Evolutionary conservation across 345 rosid species (phyloP), one percentile per base, ranked within the genome.

Genomic region (Hypericum androsaemum): DNA sequence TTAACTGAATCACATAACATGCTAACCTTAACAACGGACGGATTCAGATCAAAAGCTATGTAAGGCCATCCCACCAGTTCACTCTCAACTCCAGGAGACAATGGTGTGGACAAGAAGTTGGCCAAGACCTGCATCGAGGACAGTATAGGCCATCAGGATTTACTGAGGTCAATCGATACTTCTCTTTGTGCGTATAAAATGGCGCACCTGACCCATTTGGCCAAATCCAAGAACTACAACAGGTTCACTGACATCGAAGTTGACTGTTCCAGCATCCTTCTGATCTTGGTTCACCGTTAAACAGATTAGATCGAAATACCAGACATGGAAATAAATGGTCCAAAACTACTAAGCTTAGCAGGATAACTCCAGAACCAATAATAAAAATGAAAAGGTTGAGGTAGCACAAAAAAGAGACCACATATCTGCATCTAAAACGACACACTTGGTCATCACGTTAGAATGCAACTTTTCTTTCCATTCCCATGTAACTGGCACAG

Each of bases 151-250:
- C 11, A 13, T 40, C 14, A 22, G 22, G 51, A 54, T 40, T 40
- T 57, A 37, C 46, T 37, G 13, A 11, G 10, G 46, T 46, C 47
- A 44, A 35, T 6, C 13, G n/a, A 36, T 43, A 53, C 40, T 53
- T 35, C 12, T 43, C 44, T 50, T 41, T 40, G 9, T 16, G 2
- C 41, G 12, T 39, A 10, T 28, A 38, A 39, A 41, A 38, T 40
- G 37, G 14, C 36, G 43, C 66, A 89, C 94, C 95, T 90, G 96
- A 58, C 96, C 95, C 95, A 87, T 87, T 77, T 87, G 96, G 56
- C 87, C 89, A 62, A 90, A 90, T 71, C 98, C 98, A 57, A 90
- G 54, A 60, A 90, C 79, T 51, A 90, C 92, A 68, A 90, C 72
- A 49, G 98, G 95, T 64, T 90, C 96, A 39, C 78, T 78, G 52